phyloP scores from a whole-genome alignment of 306 rosid genomes.

The Pachyrhizus erosus region DNA sequence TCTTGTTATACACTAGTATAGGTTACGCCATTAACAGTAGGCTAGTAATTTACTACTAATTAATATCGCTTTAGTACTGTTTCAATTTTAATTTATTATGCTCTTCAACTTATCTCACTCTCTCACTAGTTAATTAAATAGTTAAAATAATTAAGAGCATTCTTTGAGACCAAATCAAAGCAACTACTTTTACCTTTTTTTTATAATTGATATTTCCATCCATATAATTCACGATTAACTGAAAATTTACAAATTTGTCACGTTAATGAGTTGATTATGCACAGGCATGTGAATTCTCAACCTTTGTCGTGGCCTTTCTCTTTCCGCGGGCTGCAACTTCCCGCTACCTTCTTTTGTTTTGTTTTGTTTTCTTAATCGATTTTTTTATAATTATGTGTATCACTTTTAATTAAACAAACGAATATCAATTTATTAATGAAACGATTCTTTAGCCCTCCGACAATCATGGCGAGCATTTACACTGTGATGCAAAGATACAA shows the following conservation, averaged over 20 bases:
- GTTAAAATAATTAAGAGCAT: neutral
- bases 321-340: slow-evolving; percentile 48
- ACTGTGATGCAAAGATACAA: slow-evolving; percentile 47
- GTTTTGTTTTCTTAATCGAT: slow-evolving; percentile 19
- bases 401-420: slow-evolving; percentile 15
- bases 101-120: neutral
- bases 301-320: slow-evolving; percentile 25
- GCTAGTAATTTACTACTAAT: neutral
- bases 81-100: too few relatives aligned
- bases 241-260: slow-evolving; percentile 25
- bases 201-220: neutral
- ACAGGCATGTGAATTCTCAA: slow-evolving; percentile 43
- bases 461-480: slow-evolving; percentile 73
- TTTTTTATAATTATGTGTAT: slow-evolving; percentile 13
- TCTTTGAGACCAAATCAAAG: neutral
- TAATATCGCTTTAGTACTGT: too few relatives aligned
- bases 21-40: neutral
- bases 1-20: neutral
- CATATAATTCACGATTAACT: neutral
- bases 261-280: slow-evolving; percentile 24
- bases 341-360: slow-evolving; percentile 42
- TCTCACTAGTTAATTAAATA: neutral
- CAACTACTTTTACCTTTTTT: neutral
- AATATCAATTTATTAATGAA: slow-evolving; percentile 43
- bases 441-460: slow-evolving; percentile 50